Evolutionary conservation across 148 eudicot genomes (phyloP).

Genomic region (Talinum fruticosum): DNA sequence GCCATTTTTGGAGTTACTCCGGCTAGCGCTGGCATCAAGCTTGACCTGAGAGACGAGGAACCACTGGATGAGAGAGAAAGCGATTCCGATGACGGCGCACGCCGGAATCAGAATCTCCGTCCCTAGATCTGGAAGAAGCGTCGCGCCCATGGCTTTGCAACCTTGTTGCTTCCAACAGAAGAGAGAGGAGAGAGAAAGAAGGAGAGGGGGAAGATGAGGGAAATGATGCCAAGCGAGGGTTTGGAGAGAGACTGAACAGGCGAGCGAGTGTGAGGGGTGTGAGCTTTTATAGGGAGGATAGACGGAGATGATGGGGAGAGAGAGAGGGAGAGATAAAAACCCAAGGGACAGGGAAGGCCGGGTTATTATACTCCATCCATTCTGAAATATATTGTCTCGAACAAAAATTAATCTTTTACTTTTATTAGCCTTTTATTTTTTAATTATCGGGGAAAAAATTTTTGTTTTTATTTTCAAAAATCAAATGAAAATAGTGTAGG

Average conservation of each 20-base stretch:
- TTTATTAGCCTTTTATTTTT: not conserved
- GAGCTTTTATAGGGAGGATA: not conserved
- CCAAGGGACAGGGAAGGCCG: not conserved
- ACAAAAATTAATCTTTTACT: not conserved
- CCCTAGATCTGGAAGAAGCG: conserved; percentile 66
- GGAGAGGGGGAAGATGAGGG: not conserved
- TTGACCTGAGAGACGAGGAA: conserved; percentile 59
- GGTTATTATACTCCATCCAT: not conserved
- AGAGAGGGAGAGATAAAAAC: not conserved
- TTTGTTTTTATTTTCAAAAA: too few relatives aligned
- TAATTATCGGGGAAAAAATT: too few relatives aligned
- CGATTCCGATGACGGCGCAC: conserved; percentile 69
- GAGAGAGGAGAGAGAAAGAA: not conserved
- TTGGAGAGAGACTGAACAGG: not conserved
- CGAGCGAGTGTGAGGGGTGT: not conserved
- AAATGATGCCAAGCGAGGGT: too few relatives aligned
- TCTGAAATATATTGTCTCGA: not conserved
- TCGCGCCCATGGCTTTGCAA: conserved; percentile 44
- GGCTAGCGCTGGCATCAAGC: conserved; percentile 22
- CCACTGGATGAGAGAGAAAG: conserved; percentile 76
- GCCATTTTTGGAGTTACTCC: conserved; percentile 35
- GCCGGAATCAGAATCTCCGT: conserved; percentile 68
- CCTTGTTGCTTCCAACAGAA: not conserved
- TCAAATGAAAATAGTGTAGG: too few relatives aligned
- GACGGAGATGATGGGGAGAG: not conserved